Base-by-base conservation (phyloP, 1,284 basidiomycete species). In the Tilletia indica region DNA sequence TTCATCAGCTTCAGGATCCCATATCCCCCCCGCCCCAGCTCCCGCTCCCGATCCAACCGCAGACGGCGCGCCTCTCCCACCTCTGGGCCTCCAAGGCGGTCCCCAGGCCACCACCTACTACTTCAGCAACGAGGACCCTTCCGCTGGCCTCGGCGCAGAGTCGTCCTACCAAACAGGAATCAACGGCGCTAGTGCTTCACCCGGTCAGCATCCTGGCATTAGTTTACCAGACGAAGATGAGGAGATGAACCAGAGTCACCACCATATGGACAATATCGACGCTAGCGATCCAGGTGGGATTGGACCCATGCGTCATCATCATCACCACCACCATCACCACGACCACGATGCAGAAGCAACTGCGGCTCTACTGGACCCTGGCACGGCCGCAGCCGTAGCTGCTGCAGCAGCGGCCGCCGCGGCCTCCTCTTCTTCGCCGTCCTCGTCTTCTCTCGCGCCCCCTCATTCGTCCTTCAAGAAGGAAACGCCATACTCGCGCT, bases 401-500 rank as follows among this genome's bases (percentile, higher is more conserved):
- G 56, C 56, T 5, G 56, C 56, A 21, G 56, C 56, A n/a, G 56
- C 56, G 14, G 56, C 34, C 14, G 56, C 56, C 56, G 56, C 56
- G 2, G 56, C 21, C 3, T 58, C 56, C 21, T 21, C 56, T 25
- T 58, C 56, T 2, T 58, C 56, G 14, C 16, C 56, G 6, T 58
- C 56, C 21, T 58, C 56, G 21, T 58, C 56, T 31, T 21, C 56
- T 14, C 56, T 58, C 11, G 12, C 31, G 11, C 61, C 61, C 3
- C 31, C 4, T 38, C 16, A 14, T 9, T 64, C 61, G 34, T 34
- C 36, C 36, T 21, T 69, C 61, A 81, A 82, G 74, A 81, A 81
- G 39, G 71, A 75, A 38, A 81, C 80, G 34, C 82, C 82, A 0
- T 83, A 83, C 76, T 76, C 74, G 54, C 79, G 82, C 25, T 76